Conservation (phyloP, 2,329 filamentous ascomycete species). For the Aspergillus sp. region DNA sequence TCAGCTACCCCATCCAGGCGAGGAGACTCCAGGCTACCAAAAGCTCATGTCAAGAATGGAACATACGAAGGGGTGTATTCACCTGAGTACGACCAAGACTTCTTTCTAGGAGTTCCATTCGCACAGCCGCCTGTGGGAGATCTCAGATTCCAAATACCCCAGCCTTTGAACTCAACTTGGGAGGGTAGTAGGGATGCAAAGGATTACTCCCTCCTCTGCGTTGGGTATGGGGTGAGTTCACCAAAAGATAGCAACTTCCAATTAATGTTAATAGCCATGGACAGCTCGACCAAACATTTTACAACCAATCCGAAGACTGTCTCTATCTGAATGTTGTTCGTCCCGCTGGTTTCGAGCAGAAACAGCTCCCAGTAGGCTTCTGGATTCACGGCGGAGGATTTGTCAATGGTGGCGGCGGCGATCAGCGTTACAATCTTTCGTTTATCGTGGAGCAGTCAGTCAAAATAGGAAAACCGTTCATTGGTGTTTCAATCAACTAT, state of each 20-base stretch:
- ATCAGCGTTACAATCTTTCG: constrained; percentile 55
- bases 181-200: constrained; percentile 4
- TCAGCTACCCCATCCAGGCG: neutral
- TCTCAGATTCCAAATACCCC: constrained; percentile 10
- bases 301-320: constrained; percentile 21
- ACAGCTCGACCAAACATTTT: constrained; percentile 2
- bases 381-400: constrained; percentile 41
- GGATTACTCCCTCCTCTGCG: constrained; percentile 4
- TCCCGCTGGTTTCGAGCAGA: constrained; percentile 4
- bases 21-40: neutral
- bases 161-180: constrained; percentile 13
- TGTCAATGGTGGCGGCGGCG: constrained; percentile 28
- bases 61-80: constrained; percentile 12
- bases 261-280: too few relatives aligned
- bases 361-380: constrained; percentile 18
- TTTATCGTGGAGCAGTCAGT: constrained; percentile 56
- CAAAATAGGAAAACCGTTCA: constrained; percentile 49
- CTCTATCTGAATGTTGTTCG: constrained; percentile 24
- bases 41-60: constrained; percentile 6
- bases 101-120: constrained; percentile 21
- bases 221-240: neutral
- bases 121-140: constrained; percentile 14
- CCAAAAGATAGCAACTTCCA: too few relatives aligned
- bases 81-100: constrained; percentile 15
- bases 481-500: constrained; percentile 55